These are phyloP conservation scores for Glebionis coronaria DNA, from an alignment of 129 eudicot genomes.

Conservation along the genomic window DNA sequence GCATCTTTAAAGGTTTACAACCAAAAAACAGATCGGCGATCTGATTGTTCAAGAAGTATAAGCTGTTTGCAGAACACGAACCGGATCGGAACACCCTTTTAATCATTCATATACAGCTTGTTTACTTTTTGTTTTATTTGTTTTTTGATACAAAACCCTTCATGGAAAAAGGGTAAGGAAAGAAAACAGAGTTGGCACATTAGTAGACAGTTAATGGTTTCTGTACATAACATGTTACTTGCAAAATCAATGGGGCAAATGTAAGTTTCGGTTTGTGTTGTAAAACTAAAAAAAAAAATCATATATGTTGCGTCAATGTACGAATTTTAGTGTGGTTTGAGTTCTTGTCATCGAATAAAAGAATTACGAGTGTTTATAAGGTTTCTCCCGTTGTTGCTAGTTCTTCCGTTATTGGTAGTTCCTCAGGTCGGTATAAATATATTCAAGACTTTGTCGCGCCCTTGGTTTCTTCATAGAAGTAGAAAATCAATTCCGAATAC, in stretches of 20 bases:
- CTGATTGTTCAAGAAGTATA: background rate
- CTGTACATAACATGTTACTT: slow-evolving; percentile 36
- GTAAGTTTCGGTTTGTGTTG: slow-evolving; percentile 26
- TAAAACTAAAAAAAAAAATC: slow-evolving; percentile 3
- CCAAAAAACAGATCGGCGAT: too few relatives aligned
- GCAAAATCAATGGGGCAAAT: slow-evolving; percentile 26
- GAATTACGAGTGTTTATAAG: too few relatives aligned
- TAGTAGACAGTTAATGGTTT: slow-evolving; percentile 15
- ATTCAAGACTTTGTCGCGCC: too few relatives aligned
- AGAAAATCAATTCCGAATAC: too few relatives aligned
- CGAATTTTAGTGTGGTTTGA: background rate
- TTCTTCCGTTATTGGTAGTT: too few relatives aligned
- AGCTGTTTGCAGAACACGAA: too few relatives aligned
- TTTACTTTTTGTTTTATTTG: background rate
- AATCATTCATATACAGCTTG: background rate
- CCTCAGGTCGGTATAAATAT: too few relatives aligned
- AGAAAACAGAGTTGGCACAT: slow-evolving; percentile 18
- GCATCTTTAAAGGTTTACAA: too few relatives aligned
- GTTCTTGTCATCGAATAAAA: background rate
- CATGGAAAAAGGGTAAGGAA: background rate
- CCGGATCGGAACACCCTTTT: too few relatives aligned
- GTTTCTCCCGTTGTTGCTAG: too few relatives aligned
- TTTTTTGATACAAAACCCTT: background rate
- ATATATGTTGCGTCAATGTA: background rate
- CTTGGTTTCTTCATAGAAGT: too few relatives aligned